Evolutionary conservation across 2,329 filamentous ascomycete species (phyloP).

Genomic region (Ascochyta viciae-villosae): DNA sequence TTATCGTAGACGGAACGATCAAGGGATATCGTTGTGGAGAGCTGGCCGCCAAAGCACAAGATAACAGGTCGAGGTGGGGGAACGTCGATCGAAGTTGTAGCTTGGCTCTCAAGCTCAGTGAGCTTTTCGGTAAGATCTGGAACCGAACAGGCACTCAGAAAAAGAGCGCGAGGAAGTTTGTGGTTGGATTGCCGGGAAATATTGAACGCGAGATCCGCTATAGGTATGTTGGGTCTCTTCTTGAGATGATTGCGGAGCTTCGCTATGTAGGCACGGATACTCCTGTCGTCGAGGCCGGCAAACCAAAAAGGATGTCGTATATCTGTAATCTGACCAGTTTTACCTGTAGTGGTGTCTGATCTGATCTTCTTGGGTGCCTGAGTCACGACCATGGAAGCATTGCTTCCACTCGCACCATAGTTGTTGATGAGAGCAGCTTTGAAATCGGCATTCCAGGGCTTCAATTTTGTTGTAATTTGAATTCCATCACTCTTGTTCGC

Average conservation of each 20-base stretch:
- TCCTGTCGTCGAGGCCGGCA: not conserved
- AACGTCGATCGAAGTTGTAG: not conserved
- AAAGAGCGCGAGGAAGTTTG: conserved; percentile 7
- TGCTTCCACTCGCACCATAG: conserved; percentile 44
- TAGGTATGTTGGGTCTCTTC: not conserved
- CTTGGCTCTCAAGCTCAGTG: not conserved
- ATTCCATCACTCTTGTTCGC: conserved; percentile 19
- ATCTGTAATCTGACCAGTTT: not conserved
- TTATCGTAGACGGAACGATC: conserved; percentile 8
- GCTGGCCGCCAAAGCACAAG: conserved; percentile 32
- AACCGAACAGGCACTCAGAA: conserved; percentile 4
- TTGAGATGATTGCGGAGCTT: not conserved
- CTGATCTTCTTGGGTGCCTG: conserved; percentile 4
- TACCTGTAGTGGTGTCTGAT: not conserved
- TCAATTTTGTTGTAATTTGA: conserved; percentile 8
- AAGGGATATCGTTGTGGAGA: conserved; percentile 3
- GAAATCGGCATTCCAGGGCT: conserved; percentile 17
- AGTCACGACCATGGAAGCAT: conserved; percentile 21
- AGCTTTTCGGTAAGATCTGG: conserved; percentile 12
- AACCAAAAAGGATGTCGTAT: conserved; percentile 8
- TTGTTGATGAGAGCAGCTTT: conserved; percentile 36
- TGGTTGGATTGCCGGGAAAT: conserved; percentile 15
- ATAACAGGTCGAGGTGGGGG: conserved; percentile 18
- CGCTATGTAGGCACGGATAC: not conserved
- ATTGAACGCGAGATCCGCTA: conserved; percentile 24